phyloP scores from a whole-genome alignment of 2,329 filamentous ascomycete species.

The Aspergillus glaucus region DNA sequence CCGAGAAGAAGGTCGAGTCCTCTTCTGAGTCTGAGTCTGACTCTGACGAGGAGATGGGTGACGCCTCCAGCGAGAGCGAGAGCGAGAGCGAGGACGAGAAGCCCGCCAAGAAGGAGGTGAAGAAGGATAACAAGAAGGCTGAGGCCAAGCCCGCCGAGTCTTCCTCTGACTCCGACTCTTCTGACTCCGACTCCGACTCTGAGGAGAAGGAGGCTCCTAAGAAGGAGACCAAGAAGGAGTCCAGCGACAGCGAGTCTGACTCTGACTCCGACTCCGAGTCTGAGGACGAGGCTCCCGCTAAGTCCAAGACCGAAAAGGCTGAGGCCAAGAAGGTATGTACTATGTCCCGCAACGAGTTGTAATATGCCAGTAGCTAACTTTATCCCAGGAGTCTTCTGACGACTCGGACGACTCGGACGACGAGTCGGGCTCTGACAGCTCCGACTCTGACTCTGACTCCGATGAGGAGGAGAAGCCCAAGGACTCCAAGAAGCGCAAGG shows the following conservation, averaged over 20 bases:
- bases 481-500: constrained; percentile 45
- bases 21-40: constrained; percentile 20
- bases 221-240: constrained; percentile 21
- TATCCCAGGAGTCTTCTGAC: constrained; percentile 5
- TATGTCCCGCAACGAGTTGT: background rate
- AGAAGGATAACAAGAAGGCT: constrained; percentile 20
- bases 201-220: constrained; percentile 15
- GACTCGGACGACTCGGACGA: constrained; percentile 20
- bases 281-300: constrained; percentile 11
- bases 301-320: constrained; percentile 10
- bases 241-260: constrained; percentile 19
- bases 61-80: constrained; percentile 18
- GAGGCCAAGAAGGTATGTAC: constrained; percentile 4
- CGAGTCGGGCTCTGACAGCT: constrained; percentile 24
- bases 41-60: constrained; percentile 22
- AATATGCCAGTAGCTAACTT: constrained; percentile 1
- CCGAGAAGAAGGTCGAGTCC: constrained; percentile 13
- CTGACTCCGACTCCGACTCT: constrained; percentile 13
- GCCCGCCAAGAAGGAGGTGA: constrained; percentile 28
- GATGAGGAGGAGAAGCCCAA: constrained; percentile 30
- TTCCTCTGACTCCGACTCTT: constrained; percentile 29
- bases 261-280: constrained; percentile 15
- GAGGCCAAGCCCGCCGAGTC: constrained; percentile 13
- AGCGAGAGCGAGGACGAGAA: constrained; percentile 32
- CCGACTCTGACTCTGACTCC: constrained; percentile 24